A percentile compares a stretch with the other conserved stretches of the same genome.
Evolutionary conservation across 2,329 filamentous ascomycete species (phyloP).

Genomic region (Phoma sp.): DNA sequence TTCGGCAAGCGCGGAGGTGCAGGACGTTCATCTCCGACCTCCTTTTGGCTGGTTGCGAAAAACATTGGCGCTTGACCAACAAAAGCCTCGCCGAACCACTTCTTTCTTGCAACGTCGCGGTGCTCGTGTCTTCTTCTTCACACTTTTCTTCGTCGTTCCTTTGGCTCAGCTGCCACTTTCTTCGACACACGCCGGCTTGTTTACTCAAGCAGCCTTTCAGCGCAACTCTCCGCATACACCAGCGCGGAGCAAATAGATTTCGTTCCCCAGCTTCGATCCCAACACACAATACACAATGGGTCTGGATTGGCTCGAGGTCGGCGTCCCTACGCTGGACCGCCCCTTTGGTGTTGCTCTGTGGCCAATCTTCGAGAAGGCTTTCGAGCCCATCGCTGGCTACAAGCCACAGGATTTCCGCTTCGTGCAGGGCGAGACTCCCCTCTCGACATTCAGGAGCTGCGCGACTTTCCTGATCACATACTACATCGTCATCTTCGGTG

Average conservation of each 20-base stretch:
- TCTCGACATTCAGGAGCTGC: constrained; percentile 88
- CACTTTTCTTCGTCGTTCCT: constrained; percentile 46
- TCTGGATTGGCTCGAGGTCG: constrained; percentile 60
- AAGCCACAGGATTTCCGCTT: constrained; percentile 87
- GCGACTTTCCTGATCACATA: constrained; percentile 83
- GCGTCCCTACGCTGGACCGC: constrained; percentile 81
- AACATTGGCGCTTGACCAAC: constrained; percentile 30
- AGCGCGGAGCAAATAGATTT: constrained; percentile 5
- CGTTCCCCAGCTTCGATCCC: constrained; percentile 2
- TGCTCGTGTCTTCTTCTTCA: constrained; percentile 39
- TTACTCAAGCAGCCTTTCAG: constrained; percentile 20
- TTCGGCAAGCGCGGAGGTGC: constrained; percentile 40
- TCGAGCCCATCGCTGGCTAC: constrained; percentile 78
- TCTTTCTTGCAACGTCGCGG: constrained; percentile 24
- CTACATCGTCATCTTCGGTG: constrained; percentile 93
- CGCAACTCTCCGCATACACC: constrained; percentile 16
- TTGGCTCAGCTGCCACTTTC: constrained; percentile 36
- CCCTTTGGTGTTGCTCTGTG: constrained; percentile 92
- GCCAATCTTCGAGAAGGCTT: constrained; percentile 92
- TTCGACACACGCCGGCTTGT: constrained; percentile 19
- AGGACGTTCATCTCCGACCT: constrained; percentile 46
- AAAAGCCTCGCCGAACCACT: constrained; percentile 29
- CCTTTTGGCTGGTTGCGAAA: constrained; percentile 43
- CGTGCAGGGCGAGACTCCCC: constrained; percentile 78
- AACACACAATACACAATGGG: constrained; percentile 52